Conservation (phyloP, 2,329 filamentous ascomycete species). For the Acrocalymma vagum region DNA sequence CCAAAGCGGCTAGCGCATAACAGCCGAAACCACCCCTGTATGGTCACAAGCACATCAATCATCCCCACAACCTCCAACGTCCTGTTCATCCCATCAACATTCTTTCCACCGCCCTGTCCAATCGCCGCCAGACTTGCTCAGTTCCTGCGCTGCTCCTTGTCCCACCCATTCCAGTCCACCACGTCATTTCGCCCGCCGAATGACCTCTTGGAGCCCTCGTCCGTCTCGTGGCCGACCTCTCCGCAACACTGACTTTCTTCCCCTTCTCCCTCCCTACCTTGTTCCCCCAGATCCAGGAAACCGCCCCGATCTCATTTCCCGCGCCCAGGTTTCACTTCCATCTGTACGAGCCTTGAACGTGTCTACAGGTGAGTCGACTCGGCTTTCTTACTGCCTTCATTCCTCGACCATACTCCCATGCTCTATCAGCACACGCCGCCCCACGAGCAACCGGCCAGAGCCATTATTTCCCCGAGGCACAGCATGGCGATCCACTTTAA, state of each 20-base stretch:
- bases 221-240: neutral
- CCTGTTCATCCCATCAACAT: neutral
- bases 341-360: neutral
- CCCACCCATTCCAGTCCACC: neutral
- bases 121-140: neutral
- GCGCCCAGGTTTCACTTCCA: neutral
- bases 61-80: constrained; percentile 1
- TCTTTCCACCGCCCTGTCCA: constrained; percentile 1
- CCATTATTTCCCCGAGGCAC: neutral
- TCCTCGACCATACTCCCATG: neutral
- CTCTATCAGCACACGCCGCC: neutral
- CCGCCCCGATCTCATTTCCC: neutral
- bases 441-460: neutral
- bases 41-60: constrained; percentile 28
- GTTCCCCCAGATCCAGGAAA: neutral
- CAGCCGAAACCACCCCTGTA: constrained; percentile 9
- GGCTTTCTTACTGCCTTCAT: neutral
- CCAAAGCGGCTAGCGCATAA: constrained; percentile 11
- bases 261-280: neutral
- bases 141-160: neutral
- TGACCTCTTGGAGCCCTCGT: neutral
- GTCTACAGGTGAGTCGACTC: neutral
- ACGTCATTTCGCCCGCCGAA: no score
- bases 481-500: constrained; percentile 6
- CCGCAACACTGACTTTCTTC: neutral